Percentiles rank a stretch among this genome's conserved stretches.
phyloP scores from a whole-genome alignment of 495 filamentous ascomycete species.

The Oidiodendron maius region DNA sequence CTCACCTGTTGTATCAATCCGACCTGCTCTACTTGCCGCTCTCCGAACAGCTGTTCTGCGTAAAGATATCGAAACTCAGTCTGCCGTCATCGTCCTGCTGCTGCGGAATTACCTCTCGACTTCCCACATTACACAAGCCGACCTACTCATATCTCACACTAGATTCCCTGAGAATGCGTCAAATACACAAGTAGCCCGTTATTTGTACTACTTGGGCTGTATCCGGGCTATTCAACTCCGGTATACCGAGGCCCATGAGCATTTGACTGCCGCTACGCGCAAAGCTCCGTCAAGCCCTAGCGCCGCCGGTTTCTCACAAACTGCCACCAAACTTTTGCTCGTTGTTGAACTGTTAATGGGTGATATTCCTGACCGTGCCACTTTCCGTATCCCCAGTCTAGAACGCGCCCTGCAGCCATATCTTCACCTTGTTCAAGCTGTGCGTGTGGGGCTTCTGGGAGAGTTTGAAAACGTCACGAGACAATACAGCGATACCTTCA shows the following conservation, averaged over 20 bases:
- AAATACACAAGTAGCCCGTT: constrained; percentile 96
- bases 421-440: constrained; percentile 86
- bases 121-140: constrained; percentile 94
- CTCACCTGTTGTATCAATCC: constrained; percentile 77
- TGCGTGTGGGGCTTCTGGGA: constrained; percentile 89
- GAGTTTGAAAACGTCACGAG: constrained; percentile 82
- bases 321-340: constrained; percentile 86
- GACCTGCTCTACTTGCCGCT: constrained; percentile 78
- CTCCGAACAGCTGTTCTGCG: constrained; percentile 89
- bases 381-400: constrained; percentile 82
- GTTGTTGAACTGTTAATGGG: constrained; percentile 98
- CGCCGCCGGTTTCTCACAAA: constrained; percentile 90
- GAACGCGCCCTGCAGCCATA: constrained; percentile 87
- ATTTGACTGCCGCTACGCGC: constrained; percentile 83
- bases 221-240: constrained; percentile 93
- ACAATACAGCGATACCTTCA: constrained; percentile 75
- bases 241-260: constrained; percentile 95
- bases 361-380: constrained; percentile 90
- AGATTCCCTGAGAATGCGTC: constrained; percentile 88
- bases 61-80: constrained; percentile 94
- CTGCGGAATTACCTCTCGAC: constrained; percentile 95
- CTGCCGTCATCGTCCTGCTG: constrained; percentile 87
- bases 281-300: constrained; percentile 88
- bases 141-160: constrained; percentile 90
- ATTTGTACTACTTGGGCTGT: constrained; percentile 91